phyloP scores from a whole-genome alignment of 1,284 basidiomycete genomes.

The Tilletiaria anomala region DNA sequence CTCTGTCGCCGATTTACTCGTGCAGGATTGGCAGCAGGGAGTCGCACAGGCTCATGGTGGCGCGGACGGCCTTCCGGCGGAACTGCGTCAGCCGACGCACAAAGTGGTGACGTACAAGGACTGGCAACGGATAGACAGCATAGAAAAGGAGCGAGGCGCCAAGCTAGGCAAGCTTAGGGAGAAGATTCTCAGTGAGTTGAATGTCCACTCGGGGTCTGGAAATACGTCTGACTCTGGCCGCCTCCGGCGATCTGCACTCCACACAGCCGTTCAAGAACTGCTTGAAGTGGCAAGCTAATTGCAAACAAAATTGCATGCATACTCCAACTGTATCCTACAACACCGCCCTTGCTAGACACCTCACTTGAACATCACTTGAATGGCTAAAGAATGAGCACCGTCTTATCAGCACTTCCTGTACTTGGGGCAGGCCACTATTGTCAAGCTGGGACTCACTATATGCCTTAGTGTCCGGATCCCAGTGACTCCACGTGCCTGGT shows the following conservation, averaged over 20 bases:
- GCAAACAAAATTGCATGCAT: no score
- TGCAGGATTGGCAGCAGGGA: constrained; percentile 44
- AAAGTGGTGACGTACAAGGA: constrained; percentile 50
- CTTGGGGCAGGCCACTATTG: no score
- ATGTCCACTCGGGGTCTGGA: no score
- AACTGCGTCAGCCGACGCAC: constrained; percentile 1
- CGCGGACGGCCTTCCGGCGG: constrained; percentile 5
- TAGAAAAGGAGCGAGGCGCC: constrained; percentile 52
- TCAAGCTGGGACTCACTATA: constrained; percentile 18
- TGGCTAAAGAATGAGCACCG: no score
- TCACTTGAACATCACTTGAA: no score
- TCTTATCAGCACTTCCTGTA: no score
- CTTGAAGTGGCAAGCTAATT: no score
- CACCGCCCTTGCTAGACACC: no score
- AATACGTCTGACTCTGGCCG: no score
- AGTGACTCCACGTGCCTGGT: constrained; percentile 29
- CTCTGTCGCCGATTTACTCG: constrained; percentile 55
- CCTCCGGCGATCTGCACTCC: no score
- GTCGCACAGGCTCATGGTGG: not conserved
- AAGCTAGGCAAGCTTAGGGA: constrained; percentile 58
- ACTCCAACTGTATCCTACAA: no score
- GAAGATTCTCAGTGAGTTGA: constrained; percentile 46
- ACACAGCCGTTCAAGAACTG: no score
- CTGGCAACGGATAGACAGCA: constrained; percentile 56
- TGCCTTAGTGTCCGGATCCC: constrained; percentile 28